A percentile compares a stretch with the other conserved stretches of the same genome.
phyloP scores from a whole-genome alignment of 208 protist species.

The Trypanosoma conorhini region DNA sequence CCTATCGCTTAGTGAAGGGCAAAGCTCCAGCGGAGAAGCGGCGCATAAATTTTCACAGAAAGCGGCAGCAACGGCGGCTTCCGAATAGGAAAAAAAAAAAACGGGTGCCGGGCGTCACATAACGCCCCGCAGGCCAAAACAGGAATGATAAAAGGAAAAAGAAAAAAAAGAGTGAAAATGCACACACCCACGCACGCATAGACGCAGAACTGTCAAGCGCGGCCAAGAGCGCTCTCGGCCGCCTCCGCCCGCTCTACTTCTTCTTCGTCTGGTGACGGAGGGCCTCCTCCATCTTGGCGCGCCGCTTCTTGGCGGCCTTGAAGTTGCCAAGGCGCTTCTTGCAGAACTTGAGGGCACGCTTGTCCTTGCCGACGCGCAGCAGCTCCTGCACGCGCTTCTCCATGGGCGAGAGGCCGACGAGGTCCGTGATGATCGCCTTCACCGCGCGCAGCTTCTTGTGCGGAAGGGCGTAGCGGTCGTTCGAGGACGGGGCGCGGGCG shows the following conservation, averaged over 20 bases:
- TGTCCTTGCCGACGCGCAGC: conserved; percentile 95
- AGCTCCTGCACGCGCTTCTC: conserved; percentile 94
- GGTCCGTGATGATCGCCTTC: conserved; percentile 90
- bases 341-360: conserved; percentile 94
- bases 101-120: neutral
- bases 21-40: neutral
- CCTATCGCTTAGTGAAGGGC: neutral
- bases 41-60: too few species aligned
- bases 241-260: conserved; percentile 37
- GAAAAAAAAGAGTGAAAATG: conserved; percentile 7
- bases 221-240: neutral
- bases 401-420: conserved; percentile 92
- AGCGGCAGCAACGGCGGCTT: neutral
- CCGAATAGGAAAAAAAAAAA: conserved; percentile 1
- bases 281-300: conserved; percentile 90
- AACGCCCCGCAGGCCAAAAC: neutral
- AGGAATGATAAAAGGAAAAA: conserved; percentile 4
- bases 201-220: neutral
- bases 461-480: conserved; percentile 83
- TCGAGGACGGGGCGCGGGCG: conserved; percentile 63
- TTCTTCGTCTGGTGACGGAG: conserved; percentile 89
- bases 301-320: conserved; percentile 92
- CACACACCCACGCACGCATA: neutral
- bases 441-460: conserved; percentile 92
- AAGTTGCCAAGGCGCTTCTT: conserved; percentile 94